Base-by-base conservation (phyloP, 2,329 filamentous ascomycete species). In the Cercospora citrullina region DNA sequence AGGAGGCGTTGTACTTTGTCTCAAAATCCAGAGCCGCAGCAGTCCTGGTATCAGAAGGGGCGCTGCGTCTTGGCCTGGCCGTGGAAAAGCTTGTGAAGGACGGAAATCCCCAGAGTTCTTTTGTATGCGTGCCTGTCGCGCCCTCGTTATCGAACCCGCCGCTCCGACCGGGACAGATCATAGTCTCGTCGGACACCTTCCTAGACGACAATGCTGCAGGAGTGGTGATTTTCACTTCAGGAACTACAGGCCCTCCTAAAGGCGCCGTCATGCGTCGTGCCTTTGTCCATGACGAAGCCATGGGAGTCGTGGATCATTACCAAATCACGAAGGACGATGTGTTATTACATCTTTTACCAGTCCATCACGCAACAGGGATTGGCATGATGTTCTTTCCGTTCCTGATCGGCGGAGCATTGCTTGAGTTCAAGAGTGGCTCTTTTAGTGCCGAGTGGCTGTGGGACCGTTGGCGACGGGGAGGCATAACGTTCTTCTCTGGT, bases 331-430 rank as follows among this genome's bases (percentile, higher is more conserved):
- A 65, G 33, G 74, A 78, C 1, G 84, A 85, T 69, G 80, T 81
- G 28, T 77, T 85, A 1, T 81, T 85, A 23, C 84, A 85, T 65
- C 78, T 85, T 2, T 78, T 85, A 2, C 84, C 84, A 0, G 80
- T 85, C 1, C 83, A 85, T 66, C 84, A 85, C 68, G 79, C 84
- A 10, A 84, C 84, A 51, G 84, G 84, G 0, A 81, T 85, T 18
- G 80, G 84, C 64, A 84, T 85, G 51, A 83, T 82, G 61, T 80
- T 85, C 23, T 79, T 81, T 2, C 82, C 83, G 0, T 82, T 80
- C 69, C 77, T 85, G 1, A 74, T 84, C 14, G 79, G 78, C 30
- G 83, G 83, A 7, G 80, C 79, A 1, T 79, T 81, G 0, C 81
- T 85, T 51, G 83, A 85, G 71, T 84, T 85, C 65, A 72, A 80